Evolutionary conservation across 768 basidiomycete genomes (phyloP), one percentile per base, ranked within the genome.

Genomic region (Rubroboletus pulcherrimus): DNA sequence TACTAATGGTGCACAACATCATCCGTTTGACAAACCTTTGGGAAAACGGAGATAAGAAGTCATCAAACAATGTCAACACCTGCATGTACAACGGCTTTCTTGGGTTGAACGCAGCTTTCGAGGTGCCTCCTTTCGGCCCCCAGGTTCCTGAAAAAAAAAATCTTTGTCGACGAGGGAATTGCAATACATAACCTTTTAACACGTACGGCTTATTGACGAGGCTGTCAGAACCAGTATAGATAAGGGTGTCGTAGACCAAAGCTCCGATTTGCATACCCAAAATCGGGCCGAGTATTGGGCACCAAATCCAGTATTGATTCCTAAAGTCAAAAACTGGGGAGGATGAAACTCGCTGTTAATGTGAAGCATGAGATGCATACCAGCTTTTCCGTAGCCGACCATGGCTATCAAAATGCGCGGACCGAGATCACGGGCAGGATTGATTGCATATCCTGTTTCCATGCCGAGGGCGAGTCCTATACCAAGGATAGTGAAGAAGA

Each of bases 301-400:
- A 81, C 87, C 87, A 89, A 35, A 89, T 57, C 87, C 86, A 89
- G 63, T 88, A 89, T 55, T 89, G 86, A 62, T 76, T 80, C 59
- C 68, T 63, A 52, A 63, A 72, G 34, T 63, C 51, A 53, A 67
- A 65, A 9, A 66, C 62, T 64, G 37, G 24, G 30, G 29, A 54
- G 51, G 29, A 33, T 58, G 19, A 56, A 19, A 30, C 14, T 31
- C 7, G 4, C 9, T 30, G 17, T 38, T 6, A 14, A 31, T 34
- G 21, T 19, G 24, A 35, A 12, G 41, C 10, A 45, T 10, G 26
- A 48, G 73, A 81, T 17, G 78, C 82, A 39, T 76, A 74, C 63
- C 68, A 37, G 56, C 67, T 43, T 10, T 70, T 21, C 86, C 86
- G 60, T 87, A 89, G n/a, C 87, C 87, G 7, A 78, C 85, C 82